Base-by-base conservation (phyloP, 495 filamentous ascomycete species). In the Rusavskia elegans region DNA sequence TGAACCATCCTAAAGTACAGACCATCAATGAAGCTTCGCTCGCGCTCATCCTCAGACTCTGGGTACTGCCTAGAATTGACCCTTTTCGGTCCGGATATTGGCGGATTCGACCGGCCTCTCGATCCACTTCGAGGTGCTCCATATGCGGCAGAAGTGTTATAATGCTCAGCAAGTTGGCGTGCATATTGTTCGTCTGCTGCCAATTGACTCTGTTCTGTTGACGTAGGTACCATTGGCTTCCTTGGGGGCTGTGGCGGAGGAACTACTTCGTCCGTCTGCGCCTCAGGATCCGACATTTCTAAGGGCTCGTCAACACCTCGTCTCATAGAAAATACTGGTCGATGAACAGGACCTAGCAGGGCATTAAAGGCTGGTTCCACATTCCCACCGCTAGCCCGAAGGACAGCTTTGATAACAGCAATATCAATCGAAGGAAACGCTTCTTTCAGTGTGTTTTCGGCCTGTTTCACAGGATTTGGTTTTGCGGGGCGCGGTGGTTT, bases 351-450 rank as follows among this genome's bases (percentile, higher is more conserved):
- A 87, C 87, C 83, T 23, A 98, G 74, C 8, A 99, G 78, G 27
- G 93, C 92, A 69, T 95, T 92, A 71, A 97, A 97, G 38, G 92
- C 92, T 13, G 88, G 85, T 63, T 99, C 92, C 41, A 99, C 80
- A 58, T 82, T 78, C 41, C 87, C 92, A 56, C 82, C 77, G 64
- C 90, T 95, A 9, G 92, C 92, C 13, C 71, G 69, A 52, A 99
- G 68, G 9, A 98, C 85, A 16, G 92, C 92, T 66, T 83, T 93
- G 60, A 97, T 77, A 19, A 99, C 88, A 21, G 77, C 61, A 13
- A 70, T 64, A 48, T 99, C 92, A 56, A 97, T 82, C 50, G 68
- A 71, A 2, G 92, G 92, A 62, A 99, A 99, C 1, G 90, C 93
- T 65, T 99, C 92, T 61, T 85, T 86, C 32, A 98, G 76, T 21